Conservation (phyloP, 768 basidiomycete species). For the Suillus cothurnatus region DNA sequence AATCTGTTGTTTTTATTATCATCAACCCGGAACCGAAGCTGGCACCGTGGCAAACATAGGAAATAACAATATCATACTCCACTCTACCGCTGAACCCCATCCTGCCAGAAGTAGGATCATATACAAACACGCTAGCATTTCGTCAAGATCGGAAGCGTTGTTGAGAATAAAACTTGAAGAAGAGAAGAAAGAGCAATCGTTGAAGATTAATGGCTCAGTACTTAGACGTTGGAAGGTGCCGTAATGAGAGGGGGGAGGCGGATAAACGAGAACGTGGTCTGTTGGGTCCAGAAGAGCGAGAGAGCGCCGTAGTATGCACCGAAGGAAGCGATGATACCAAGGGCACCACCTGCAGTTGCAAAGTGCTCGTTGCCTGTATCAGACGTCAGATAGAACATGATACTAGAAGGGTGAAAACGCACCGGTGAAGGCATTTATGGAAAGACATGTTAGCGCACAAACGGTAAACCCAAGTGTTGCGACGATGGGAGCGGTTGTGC, state of each 20-base stretch:
- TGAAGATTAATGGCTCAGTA: not conserved
- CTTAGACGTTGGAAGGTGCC: constrained; percentile 20
- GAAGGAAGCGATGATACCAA: constrained; percentile 29
- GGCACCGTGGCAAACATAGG: not conserved
- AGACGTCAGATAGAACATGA: not conserved
- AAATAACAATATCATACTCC: not conserved
- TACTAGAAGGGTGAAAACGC: not conserved
- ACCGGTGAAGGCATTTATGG: constrained; percentile 31
- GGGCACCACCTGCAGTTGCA: constrained; percentile 28
- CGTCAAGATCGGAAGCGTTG: not conserved
- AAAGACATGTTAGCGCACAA: constrained; percentile 26
- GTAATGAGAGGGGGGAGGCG: constrained; percentile 24
- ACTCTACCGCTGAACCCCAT: not conserved
- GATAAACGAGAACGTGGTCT: constrained; percentile 29
- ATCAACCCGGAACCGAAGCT: not conserved
- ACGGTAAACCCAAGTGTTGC: constrained; percentile 25
- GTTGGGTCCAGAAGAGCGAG: constrained; percentile 32
- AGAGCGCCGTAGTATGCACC: constrained; percentile 32
- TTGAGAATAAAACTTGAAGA: not conserved
- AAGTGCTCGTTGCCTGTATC: constrained; percentile 23
- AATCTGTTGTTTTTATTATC: not conserved
- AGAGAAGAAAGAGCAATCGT: not conserved
- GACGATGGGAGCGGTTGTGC: constrained; percentile 26
- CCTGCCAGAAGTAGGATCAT: not conserved
- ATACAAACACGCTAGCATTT: not conserved